A percentile compares a stretch with the other conserved stretches of the same genome.
These are phyloP conservation scores for Rhynchosporium graminicola DNA, from an alignment of 2,329 filamentous ascomycete species.

Conservation along the genomic window DNA sequence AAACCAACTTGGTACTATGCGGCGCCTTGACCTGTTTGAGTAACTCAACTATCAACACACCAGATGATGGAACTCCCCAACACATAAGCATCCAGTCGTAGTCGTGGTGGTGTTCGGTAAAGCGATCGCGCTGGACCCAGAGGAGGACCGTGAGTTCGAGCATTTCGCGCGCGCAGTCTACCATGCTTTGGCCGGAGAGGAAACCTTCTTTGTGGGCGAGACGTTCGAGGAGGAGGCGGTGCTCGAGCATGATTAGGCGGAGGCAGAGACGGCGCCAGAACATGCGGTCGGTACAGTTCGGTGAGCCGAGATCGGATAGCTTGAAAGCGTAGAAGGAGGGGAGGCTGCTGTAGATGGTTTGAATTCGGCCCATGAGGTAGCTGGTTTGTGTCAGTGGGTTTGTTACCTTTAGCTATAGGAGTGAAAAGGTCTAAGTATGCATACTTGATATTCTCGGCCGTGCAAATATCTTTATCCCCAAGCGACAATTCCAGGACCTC, in stretches of 20 bases:
- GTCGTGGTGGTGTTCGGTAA: constrained; percentile 45
- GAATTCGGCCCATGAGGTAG: constrained; percentile 30
- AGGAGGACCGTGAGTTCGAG: constrained; percentile 49
- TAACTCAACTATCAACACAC: constrained; percentile 53
- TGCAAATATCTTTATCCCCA: constrained; percentile 30
- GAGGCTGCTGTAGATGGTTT: constrained; percentile 44
- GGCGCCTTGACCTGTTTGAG: constrained; percentile 45
- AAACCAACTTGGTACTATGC: constrained; percentile 40
- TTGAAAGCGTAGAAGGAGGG: constrained; percentile 41
- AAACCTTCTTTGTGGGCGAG: constrained; percentile 51
- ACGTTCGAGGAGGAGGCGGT: constrained; percentile 59
- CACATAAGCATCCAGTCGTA: constrained; percentile 56
- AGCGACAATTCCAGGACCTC: constrained; percentile 59
- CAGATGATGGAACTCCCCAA: constrained; percentile 51
- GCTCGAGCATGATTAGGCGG: constrained; percentile 54
- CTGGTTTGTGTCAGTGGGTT: constrained; percentile 20
- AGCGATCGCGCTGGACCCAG: constrained; percentile 52
- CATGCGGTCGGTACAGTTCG: constrained; percentile 41
- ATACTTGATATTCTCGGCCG: constrained; percentile 31
- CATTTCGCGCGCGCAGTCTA: constrained; percentile 49
- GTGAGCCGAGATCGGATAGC: constrained; percentile 45
- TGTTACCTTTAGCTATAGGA: background rate
- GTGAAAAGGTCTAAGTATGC: background rate
- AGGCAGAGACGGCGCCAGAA: constrained; percentile 50
- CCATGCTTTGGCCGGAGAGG: constrained; percentile 45